A percentile compares a stretch with the other conserved stretches of the same genome.
Evolutionary conservation across 2,329 filamentous ascomycete genomes (phyloP).

Genomic region (Fusarium cicatricum): DNA sequence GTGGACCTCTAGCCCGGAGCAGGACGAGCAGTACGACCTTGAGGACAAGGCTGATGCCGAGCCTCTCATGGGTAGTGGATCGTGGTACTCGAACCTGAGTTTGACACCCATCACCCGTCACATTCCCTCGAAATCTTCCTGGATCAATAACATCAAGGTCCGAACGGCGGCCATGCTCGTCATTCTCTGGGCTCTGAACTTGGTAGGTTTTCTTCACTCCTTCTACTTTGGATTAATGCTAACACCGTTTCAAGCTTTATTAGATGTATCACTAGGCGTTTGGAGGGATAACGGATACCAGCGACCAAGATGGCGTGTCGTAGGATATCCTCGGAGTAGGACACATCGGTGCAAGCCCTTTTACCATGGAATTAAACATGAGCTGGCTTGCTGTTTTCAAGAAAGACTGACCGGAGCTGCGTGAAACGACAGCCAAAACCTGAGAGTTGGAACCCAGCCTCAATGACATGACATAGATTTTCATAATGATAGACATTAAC

Average conservation of each 20-base stretch:
- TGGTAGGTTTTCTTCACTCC: constrained; percentile 12
- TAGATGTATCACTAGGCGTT: not conserved
- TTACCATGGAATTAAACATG: not conserved
- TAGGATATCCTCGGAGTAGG: not conserved
- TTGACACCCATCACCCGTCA: constrained; percentile 14
- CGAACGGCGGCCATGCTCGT: constrained; percentile 28
- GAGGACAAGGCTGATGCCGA: constrained; percentile 32
- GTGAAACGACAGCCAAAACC: no score
- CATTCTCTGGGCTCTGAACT: constrained; percentile 29
- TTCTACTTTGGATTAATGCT: not conserved
- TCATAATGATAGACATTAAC: no score
- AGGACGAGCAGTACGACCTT: constrained; percentile 17
- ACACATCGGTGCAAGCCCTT: not conserved
- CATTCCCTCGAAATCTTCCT: constrained; percentile 28
- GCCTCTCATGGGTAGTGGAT: constrained; percentile 18
- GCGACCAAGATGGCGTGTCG: not conserved
- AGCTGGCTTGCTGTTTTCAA: not conserved
- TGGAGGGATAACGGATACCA: not conserved
- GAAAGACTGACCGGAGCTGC: no score
- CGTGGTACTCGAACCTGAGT: constrained; percentile 12
- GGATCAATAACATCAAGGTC: constrained; percentile 32
- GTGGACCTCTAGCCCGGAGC: constrained; percentile 13
- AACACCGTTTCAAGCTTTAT: not conserved
- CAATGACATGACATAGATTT: no score
- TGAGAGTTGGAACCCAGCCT: no score